Evolutionary conservation across 2,329 filamentous ascomycete genomes (phyloP).

Genomic region (Phaeophleospora eucalypticola): DNA sequence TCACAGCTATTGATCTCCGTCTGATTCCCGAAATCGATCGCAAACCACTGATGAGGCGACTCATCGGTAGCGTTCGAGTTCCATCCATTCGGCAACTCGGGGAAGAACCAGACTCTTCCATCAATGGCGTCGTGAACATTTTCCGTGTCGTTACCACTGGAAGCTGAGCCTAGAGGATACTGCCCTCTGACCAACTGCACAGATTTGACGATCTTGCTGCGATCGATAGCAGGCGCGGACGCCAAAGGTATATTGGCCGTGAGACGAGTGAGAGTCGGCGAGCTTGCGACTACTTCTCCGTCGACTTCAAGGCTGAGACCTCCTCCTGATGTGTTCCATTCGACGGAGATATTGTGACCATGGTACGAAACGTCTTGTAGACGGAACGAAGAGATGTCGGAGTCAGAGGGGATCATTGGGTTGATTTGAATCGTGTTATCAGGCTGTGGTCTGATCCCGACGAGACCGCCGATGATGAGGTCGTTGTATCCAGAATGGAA

Average conservation of each 20-base stretch:
- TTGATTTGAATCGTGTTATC: conserved; percentile 41
- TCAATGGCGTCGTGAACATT: conserved; percentile 38
- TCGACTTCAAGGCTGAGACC: conserved; percentile 37
- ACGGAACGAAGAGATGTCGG: conserved; percentile 39
- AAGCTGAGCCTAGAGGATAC: conserved; percentile 34
- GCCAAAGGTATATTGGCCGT: conserved; percentile 23
- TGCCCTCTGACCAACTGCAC: conserved; percentile 32
- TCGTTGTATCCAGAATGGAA: conserved; percentile 46
- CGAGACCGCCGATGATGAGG: conserved; percentile 39
- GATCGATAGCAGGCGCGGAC: conserved; percentile 24
- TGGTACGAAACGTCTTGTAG: conserved; percentile 42
- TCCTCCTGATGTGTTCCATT: conserved; percentile 37
- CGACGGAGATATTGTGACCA: conserved; percentile 39
- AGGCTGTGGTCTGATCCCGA: conserved; percentile 40
- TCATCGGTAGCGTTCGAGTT: conserved; percentile 28
- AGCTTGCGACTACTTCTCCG: conserved; percentile 32
- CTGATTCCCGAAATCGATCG: conserved; percentile 35
- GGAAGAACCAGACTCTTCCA: conserved; percentile 40
- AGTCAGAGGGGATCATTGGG: conserved; percentile 33
- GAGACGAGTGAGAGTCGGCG: conserved; percentile 27
- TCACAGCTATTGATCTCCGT: conserved; percentile 33
- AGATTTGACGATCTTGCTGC: conserved; percentile 34
- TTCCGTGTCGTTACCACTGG: conserved; percentile 24
- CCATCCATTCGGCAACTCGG: conserved; percentile 39
- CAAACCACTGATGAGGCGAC: conserved; percentile 35